Evolutionary conservation across 495 filamentous ascomycete genomes (phyloP), one percentile per base, ranked within the genome.

Genomic region (Penicillium subrubescens): DNA sequence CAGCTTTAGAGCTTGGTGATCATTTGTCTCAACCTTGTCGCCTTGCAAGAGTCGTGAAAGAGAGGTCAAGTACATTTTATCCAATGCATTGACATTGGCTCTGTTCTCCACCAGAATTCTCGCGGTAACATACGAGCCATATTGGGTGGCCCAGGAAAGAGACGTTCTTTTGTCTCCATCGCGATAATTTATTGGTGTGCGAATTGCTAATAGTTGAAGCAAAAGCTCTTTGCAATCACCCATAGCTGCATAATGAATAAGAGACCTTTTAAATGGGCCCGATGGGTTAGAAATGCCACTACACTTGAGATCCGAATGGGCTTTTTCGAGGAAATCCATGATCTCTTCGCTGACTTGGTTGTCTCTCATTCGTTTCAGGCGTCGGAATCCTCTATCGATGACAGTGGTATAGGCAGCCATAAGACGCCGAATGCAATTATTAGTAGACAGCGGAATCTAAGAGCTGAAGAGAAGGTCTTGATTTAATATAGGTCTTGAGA

Each of bases 141-240:
- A 63, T 37, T 63, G 29, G 12, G 61, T 34, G n/a, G 54, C 61
- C 44, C 61, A 59, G 39, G 61, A 63, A 55, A 57, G 61, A 31
- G 61, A 54, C 15, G 54, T 63, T 23, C 62, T 35, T 39, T 60
- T 55, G 29, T 64, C 60, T 37, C 52, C 57, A 51, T 64, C 62
- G n/a, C 34, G 57, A 17, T 64, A 14, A 41, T 41, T 41, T 17
- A 41, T 41, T 1, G 37, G 37, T 41, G 37, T 41, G 37, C 37
- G 37, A 14, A 41, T 41, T 14, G n/a, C 37, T 41, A 41, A 41
- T 41, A 41, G 37, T 41, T 41, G 37, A 17, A 41, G 37, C 37
- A 41, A 41, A 41, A 41, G 37, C 37, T 41, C 37, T 41, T 41
- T 41, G 37, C 37, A 41, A 41, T 41, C 37, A 41, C 37, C 37